phyloP scores from a whole-genome alignment of 129 eudicot genomes.

The Helichrysum umbraculigerum region DNA sequence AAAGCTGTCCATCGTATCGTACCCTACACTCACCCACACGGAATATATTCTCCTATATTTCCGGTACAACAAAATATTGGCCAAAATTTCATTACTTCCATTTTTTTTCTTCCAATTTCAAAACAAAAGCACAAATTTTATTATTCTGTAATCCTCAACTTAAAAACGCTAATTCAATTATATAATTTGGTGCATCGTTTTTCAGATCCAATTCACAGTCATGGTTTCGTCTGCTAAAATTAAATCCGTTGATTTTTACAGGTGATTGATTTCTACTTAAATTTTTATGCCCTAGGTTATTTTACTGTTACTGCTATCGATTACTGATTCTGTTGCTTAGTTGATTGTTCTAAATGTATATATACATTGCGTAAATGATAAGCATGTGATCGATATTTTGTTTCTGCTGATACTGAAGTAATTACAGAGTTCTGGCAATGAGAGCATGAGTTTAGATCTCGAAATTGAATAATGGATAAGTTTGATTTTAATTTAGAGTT shows the following conservation, averaged over 20 bases:
- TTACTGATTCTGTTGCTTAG: not conserved
- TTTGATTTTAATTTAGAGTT: conserved; percentile 17
- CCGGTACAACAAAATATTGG: conserved; percentile 29
- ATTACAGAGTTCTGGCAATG: not conserved
- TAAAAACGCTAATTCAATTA: conserved; percentile 3
- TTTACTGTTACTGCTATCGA: conserved; percentile 17
- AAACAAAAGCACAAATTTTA: conserved; percentile 11
- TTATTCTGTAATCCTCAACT: not conserved
- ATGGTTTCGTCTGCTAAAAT: conserved; percentile 73
- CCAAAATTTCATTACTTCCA: conserved; percentile 12
- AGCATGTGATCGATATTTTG: not conserved
- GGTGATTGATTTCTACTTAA: conserved; percentile 36
- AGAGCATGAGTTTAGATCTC: conserved; percentile 20
- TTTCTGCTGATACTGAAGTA: conserved; percentile 7
- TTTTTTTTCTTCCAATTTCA: conserved; percentile 27
- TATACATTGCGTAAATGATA: conserved; percentile 23
- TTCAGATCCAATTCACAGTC: conserved; percentile 31
- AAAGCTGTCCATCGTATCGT: conserved; percentile 36
- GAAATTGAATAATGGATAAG: conserved; percentile 3
- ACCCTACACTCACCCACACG: conserved; percentile 26
- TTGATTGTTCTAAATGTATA: conserved; percentile 3
- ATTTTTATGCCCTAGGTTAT: not conserved
- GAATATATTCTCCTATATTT: conserved; percentile 20
- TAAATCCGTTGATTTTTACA: conserved; percentile 95
- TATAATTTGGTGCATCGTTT: not conserved